phyloP scores from a whole-genome alignment of 805 yeast genomes.

The Candida tibetensis region DNA sequence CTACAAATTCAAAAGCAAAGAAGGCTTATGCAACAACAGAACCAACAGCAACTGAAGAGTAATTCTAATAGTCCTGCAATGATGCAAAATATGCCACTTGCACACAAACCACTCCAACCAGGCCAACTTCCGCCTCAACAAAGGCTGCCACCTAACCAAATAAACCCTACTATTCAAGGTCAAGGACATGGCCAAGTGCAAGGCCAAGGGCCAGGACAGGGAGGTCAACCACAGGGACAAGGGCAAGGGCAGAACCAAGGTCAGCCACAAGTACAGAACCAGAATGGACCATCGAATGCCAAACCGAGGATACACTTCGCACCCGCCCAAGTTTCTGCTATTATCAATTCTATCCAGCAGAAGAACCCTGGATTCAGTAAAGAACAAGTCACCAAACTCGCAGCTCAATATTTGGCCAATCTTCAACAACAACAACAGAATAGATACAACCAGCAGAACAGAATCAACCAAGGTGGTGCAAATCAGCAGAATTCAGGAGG shows the following conservation, averaged over 20 bases:
- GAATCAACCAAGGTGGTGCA: slow-evolving; percentile 5
- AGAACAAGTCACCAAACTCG: slow-evolving; percentile 63
- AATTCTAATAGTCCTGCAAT: slow-evolving; percentile 4
- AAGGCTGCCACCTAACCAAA: slow-evolving; percentile 1
- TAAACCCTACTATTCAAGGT: background rate
- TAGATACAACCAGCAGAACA: slow-evolving; percentile 17
- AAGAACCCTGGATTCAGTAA: slow-evolving; percentile 62
- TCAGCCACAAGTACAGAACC: slow-evolving; percentile 4
- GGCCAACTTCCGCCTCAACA: background rate
- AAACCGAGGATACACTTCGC: slow-evolving; percentile 46
- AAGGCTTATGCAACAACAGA: slow-evolving; percentile 45
- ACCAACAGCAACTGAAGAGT: slow-evolving; percentile 20
- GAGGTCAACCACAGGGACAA: background rate
- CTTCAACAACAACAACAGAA: slow-evolving; percentile 52
- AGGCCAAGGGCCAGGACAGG: slow-evolving; percentile 4
- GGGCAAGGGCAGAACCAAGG: slow-evolving; percentile 1
- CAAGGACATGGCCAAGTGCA: slow-evolving; percentile 1
- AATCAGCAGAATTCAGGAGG: slow-evolving; percentile 5
- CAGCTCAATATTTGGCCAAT: slow-evolving; percentile 60
- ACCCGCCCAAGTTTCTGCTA: slow-evolving; percentile 63
- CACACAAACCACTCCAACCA: slow-evolving; percentile 2
- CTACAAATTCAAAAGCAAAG: slow-evolving; percentile 52
- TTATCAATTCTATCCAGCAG: slow-evolving; percentile 61
- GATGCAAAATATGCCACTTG: slow-evolving; percentile 2
- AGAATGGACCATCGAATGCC: background rate